Base-by-base conservation (phyloP, 345 rosid species). In the Kernera saxatilis region DNA sequence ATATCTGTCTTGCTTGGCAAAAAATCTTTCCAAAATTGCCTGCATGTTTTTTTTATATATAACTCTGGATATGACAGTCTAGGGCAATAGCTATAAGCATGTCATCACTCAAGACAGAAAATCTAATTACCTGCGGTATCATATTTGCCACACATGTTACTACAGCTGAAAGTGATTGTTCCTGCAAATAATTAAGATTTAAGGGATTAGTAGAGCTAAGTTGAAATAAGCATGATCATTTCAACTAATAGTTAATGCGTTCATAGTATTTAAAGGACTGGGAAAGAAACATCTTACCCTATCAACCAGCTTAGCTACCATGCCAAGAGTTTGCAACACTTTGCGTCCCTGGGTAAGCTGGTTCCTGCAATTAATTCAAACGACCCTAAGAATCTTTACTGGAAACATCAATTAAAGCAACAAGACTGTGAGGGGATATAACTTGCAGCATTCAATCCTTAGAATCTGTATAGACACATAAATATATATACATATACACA, bases 311-410 rank as follows among this genome's bases (percentile, higher is more conserved):
- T 86, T 89, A 40, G 84, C 82, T 85, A 91, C 85, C 92, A 87
- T 89, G 66, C 85, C 91, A 50, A 93, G 71, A 40, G 94, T 91
- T 50, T 56, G 80, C 70, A 93, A 77, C 60, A 93, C 94, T 80
- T 91, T 93, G 49, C 96, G 94, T 65, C 97, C 98, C 60, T 84
- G 94, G 46, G 85, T 84, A 72, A 91, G 94, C 76, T 93, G 88
- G 81, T 70, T 85, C 80, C 98, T 93, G 71, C 22, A 19, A 71
- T 56, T 73, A 79, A 69, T 57, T 48, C 18, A 63, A 64, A 37
- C 14, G 9, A 54, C 39, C 4, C 14, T 76, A 21, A 46, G 50
- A 70, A 69, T 64, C 60, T 46, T 49, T 22, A 59, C 32, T 39
- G 37, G 25, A 36, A 21, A 35, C 35, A 46, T 65, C 8, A 56